Percentiles rank a stretch among this genome's conserved stretches.
These are phyloP conservation scores for Mortierella antarctica DNA, from an alignment of 192 early-diverging fungal species.

Conservation along the genomic window DNA sequence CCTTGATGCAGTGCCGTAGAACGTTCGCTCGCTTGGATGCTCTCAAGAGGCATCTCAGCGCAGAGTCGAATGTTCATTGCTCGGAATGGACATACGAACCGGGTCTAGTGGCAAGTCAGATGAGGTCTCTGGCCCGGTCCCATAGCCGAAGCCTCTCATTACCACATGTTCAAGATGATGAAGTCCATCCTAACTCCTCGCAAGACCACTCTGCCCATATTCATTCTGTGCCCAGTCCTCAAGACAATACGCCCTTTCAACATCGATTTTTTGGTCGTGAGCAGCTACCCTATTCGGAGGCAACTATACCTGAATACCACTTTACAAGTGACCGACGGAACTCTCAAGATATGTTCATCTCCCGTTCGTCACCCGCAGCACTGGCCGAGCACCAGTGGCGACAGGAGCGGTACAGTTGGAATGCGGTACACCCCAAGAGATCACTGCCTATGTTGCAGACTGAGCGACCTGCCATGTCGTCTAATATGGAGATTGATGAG, in stretches of 20 bases:
- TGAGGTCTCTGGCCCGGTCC: neutral
- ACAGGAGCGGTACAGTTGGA: neutral
- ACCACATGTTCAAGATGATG: slow-evolving; percentile 17
- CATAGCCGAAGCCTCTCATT: slow-evolving; percentile 26
- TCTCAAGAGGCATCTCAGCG: slow-evolving; percentile 62
- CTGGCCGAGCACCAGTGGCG: slow-evolving; percentile 8
- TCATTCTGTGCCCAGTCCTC: slow-evolving; percentile 17
- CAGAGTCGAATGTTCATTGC: slow-evolving; percentile 56
- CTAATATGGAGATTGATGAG: slow-evolving; percentile 18
- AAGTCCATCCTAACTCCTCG: neutral
- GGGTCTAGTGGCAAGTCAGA: neutral
- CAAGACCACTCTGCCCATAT: slow-evolving; percentile 12
- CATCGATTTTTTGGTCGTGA: slow-evolving; percentile 7
- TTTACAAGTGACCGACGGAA: neutral
- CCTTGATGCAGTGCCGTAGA: slow-evolving; percentile 45
- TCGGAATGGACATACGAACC: slow-evolving; percentile 47
- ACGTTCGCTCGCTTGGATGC: slow-evolving; percentile 67
- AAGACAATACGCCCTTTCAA: slow-evolving; percentile 16
- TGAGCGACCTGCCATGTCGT: neutral
- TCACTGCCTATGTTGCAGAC: slow-evolving; percentile 2
- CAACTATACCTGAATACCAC: neutral
- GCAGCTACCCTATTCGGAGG: neutral
- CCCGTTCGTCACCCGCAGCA: neutral
- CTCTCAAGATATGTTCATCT: neutral
- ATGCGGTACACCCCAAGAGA: slow-evolving; percentile 5